Evolutionary conservation across 176 grass and related monocot species (phyloP), one percentile per base, ranked within the genome.

Genomic region (Oryza meridionalis): DNA sequence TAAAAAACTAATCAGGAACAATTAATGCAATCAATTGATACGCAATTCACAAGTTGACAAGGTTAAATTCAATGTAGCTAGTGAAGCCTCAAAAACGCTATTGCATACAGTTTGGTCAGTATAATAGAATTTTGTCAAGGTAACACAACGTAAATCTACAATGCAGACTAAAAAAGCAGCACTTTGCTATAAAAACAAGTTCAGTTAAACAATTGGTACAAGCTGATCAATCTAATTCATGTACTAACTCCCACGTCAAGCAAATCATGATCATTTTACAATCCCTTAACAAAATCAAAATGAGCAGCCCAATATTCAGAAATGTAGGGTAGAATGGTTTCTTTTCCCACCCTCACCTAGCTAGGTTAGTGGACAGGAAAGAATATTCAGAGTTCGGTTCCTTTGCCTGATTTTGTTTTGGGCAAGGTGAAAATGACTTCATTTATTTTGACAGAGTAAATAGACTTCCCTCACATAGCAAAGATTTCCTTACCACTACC

Each of bases 1-100:
- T 2, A 82, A 77, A 17, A 74, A 2, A 84, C 9, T 47, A 50
- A 84, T 73, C 68, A 90, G 12, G 53, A 72, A 32, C 75, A 86
- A 69, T 40, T 5, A 82, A 67, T 42, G 22, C 69, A 45, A 77
- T 46, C 26, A 38, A 5, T 77, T 58, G 27, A 44, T 42, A 59
- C 71, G 50, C 53, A 77, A 25, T 31, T 75, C 19, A n/a, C 13
- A 82, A 17, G 49, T 45, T 58, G 32, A 66, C 65, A n/a, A 31
- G 43, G 31, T 53, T 24, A 77, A 76, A 50, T 68, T 12, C 46
- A 66, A 72, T 67, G 15, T 37, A 76, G 47, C 61, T 40, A 82
- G 21, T 59, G 59, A 68, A 10, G 44, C 5, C 75, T 59, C 29
- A 72, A 82, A 72, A 77, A 38, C 21, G n/a, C 45, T 38, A 37